Evolutionary conservation across 257 asterid species (phyloP), one percentile per base, ranked within the genome.

Genomic region (Agastache rugosa): DNA sequence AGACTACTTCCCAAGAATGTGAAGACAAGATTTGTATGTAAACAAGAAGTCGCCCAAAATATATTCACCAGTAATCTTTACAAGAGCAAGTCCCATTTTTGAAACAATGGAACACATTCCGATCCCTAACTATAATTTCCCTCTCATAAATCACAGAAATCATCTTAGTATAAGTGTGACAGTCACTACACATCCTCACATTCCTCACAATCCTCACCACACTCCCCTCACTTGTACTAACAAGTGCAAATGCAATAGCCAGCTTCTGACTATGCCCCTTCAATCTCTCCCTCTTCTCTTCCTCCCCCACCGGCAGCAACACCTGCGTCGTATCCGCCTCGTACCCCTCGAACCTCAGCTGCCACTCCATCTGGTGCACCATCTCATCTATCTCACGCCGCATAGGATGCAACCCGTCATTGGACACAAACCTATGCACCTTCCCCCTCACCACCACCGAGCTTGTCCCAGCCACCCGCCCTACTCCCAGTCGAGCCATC

Each of bases 341-440:
- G 77, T 93, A 91, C 20, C 97, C 96, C 78, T 89, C 96, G 70
- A 91, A 93, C 77, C 71, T 89, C 82, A 93, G 66, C 82, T 93
- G 97, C 96, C 98, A 91, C 69, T 84, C 97, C 96, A 93, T 93
- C 47, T 93, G 96, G 78, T 83, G 90, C 63, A 93, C 79, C 97
- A 91, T 93, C 55, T 93, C 96, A 12, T 83, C 69, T 16, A 91
- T 86, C 34, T 76, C 84, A 0, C 67, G 64, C 54, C 80, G 74
- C 15, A 71, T 78, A 22, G 96, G 88, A 76, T 54, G 58, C 8
- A 86, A 61, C 67, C 0, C 78, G 60, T 84, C 98, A 35, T 86
- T 84, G 5, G 98, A 89, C 9, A 84, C 85, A 41, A 93, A 93
- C 78, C 69, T 91, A 73, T 87, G 86, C 51, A 76, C 53, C 78